These are phyloP conservation scores for Quercus parvula DNA, from an alignment of 306 rosid species.

Conservation along the genomic window DNA sequence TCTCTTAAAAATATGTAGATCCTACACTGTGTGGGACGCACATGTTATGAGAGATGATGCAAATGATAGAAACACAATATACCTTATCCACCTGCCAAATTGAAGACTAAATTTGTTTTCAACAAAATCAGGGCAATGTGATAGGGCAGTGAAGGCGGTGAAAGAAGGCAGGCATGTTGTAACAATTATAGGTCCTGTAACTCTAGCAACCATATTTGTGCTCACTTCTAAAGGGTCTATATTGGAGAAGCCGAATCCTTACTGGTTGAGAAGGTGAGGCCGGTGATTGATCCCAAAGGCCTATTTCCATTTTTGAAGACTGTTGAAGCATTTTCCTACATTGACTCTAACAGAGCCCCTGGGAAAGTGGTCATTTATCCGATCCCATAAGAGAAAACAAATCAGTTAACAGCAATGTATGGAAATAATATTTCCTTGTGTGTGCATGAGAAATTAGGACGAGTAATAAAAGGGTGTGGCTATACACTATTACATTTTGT, in stretches of 20 bases:
- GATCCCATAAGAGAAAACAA: constrained; percentile 34
- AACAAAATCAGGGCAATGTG: constrained; percentile 39
- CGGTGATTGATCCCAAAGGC: constrained; percentile 58
- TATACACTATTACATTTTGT: too few species aligned
- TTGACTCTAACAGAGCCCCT: constrained; percentile 48
- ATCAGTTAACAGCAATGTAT: too few species aligned
- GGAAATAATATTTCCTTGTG: neutral
- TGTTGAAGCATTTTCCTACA: constrained; percentile 48
- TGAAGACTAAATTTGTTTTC: too few species aligned
- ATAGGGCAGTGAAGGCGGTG: constrained; percentile 43
- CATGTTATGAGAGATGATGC: too few species aligned
- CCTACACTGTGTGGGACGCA: too few species aligned
- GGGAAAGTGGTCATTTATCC: constrained; percentile 62
- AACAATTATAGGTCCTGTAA: constrained; percentile 34
- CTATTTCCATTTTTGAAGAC: constrained; percentile 53
- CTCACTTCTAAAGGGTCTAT: constrained; percentile 41
- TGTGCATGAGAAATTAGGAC: neutral
- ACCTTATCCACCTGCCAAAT: too few species aligned
- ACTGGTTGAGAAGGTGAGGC: constrained; percentile 60
- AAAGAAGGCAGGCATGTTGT: constrained; percentile 66
- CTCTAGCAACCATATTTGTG: constrained; percentile 16
- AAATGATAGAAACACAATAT: too few species aligned
- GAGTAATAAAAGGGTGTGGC: neutral
- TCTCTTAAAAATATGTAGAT: too few species aligned
- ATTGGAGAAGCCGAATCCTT: constrained; percentile 55